Conservation (phyloP, 768 basidiomycete genomes). For the Pleurotus djamor region DNA sequence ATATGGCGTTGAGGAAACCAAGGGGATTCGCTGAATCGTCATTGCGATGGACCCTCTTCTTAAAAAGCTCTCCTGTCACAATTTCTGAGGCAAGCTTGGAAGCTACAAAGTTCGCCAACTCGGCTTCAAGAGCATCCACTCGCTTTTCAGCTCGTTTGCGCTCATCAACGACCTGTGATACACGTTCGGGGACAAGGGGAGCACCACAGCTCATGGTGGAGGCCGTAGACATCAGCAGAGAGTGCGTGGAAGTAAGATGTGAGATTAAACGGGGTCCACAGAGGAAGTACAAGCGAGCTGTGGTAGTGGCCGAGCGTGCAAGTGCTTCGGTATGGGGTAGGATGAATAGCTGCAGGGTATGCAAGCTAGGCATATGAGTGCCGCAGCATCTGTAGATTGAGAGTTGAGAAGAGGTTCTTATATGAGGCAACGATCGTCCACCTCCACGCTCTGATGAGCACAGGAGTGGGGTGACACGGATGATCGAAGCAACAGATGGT, state of each 20-base stretch:
- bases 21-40: constrained; percentile 63
- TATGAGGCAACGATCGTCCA: background rate
- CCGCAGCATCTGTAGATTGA: constrained; percentile 62
- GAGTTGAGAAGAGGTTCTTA: background rate
- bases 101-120: constrained; percentile 55
- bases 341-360: constrained; percentile 71
- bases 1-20: constrained; percentile 57
- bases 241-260: constrained; percentile 59
- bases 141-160: constrained; percentile 68
- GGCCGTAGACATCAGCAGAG: constrained; percentile 51
- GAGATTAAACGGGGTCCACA: constrained; percentile 74
- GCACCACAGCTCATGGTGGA: constrained; percentile 67
- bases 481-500: background rate
- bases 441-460: no score
- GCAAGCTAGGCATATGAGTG: constrained; percentile 79
- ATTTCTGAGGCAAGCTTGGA: constrained; percentile 35
- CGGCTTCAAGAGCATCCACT: constrained; percentile 64
- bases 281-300: constrained; percentile 78
- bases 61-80: constrained; percentile 26
- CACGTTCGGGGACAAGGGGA: constrained; percentile 65
- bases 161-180: constrained; percentile 63
- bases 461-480: no score
- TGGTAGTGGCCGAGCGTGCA: constrained; percentile 56
- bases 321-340: constrained; percentile 68
- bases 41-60: constrained; percentile 52